Conservation (phyloP, 2,329 filamentous ascomycete species). For the Endoconidiophora polonica region DNA sequence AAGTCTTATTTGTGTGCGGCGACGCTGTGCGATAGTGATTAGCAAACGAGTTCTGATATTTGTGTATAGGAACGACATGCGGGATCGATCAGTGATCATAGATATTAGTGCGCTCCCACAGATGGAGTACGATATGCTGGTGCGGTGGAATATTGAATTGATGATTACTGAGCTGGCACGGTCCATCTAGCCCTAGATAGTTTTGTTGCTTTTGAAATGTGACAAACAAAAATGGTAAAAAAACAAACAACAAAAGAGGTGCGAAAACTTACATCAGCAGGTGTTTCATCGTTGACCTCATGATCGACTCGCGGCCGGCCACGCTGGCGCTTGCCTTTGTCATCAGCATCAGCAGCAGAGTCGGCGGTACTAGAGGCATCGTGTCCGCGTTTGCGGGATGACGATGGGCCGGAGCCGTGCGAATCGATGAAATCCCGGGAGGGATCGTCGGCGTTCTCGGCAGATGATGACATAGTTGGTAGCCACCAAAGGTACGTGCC, state of each 20-base stretch:
- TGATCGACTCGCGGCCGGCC: conserved; percentile 61
- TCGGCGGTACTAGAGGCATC: neutral
- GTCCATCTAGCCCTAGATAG: too few species aligned
- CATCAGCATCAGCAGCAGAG: conserved; percentile 22
- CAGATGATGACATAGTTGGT: too few species aligned
- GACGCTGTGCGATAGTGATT: conserved; percentile 36
- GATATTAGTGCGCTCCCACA: neutral
- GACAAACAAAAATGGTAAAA: conserved; percentile 1
- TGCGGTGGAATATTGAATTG: too few species aligned
- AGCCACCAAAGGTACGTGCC: too few species aligned
- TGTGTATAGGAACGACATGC: neutral
- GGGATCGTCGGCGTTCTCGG: too few species aligned
- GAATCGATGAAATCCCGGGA: neutral
- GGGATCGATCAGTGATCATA: neutral
- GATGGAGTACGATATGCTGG: too few species aligned
- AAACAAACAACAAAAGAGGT: conserved; percentile 3
- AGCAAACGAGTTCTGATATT: conserved; percentile 8
- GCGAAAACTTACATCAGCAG: conserved; percentile 50
- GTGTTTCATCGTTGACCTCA: conserved; percentile 49
- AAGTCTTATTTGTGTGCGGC: conserved; percentile 72
- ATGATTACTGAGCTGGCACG: too few species aligned
- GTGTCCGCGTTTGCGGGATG: neutral
- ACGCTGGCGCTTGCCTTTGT: conserved; percentile 39
- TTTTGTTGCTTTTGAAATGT: too few species aligned
- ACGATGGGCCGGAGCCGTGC: neutral